Base-by-base conservation (phyloP, 495 filamentous ascomycete genomes). In the Apiosordaria backusii region DNA sequence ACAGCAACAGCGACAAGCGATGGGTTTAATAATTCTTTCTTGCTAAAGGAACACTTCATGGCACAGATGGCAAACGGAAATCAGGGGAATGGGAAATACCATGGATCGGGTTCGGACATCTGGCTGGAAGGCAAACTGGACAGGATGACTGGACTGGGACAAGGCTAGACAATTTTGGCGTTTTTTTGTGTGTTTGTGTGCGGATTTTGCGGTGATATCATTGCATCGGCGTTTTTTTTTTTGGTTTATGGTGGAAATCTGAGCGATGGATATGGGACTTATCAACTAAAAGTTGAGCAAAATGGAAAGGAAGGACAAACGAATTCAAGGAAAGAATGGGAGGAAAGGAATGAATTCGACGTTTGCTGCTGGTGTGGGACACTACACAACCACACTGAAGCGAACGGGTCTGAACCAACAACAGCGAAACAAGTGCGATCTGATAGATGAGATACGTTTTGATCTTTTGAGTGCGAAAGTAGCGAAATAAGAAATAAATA, bases 251-350 rank as follows among this genome's bases (percentile, higher is more conserved):
- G 35, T 1, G 35, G 35, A 45, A 2, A 0, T 45, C 27, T 29
- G 4, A 29, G 7, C 27, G 27, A 29, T 3, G 27, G 27, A 29
- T 29, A 29, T 29, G 35, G 35, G 35, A 45, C 35, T 45, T 13
- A 21, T 4, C 24, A 15, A 15, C 4, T 26, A 9, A 25, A 26
- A 26, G 26, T 60, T 29, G 24, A 60, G 22, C 7, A 60, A 27
- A 29, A 29, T 25, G 21, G 24, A 35, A 29, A 29, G 18, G 22
- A 27, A 60, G n/a, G 26, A 19, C 10, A 60, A 60, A 29, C 26
- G 26, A 60, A 60, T n/a, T 4, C 25, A 61, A 40, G 29, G 59
- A 61, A n/a, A 40, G 25, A 55, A 55, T 21, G 53, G 21, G 52
- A 18, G 52, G 5, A 22, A 18, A 22, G 18, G 18, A 54, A 54